Base-by-base conservation (phyloP, 2,329 filamentous ascomycete species). In the Trichoderma endophyticum region DNA sequence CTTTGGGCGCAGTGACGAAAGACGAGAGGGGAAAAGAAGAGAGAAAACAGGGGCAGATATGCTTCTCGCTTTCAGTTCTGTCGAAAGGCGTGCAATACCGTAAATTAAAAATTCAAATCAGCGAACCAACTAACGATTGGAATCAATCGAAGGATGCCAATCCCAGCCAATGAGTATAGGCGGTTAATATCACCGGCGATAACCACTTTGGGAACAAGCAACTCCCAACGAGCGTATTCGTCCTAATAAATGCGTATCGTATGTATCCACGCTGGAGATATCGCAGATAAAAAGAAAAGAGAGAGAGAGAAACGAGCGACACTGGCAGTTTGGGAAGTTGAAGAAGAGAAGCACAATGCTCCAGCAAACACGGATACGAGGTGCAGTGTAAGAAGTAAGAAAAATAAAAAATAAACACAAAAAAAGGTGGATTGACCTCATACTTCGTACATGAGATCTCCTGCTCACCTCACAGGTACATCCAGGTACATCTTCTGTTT, bases 101-200 rank as follows among this genome's bases (percentile, higher is more conserved):
- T 14, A 21, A 28, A 6, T 43, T 4, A 18, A 43, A 60, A 51
- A 26, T 36, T 32, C 56, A 24, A 43, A 28, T 32, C 18, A 51
- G 34, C 21, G 18, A 62, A 15, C 28, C 32, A 62, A 24, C n/a
- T n/a, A 43, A n/a, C 39, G 39, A 43, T 43, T 43, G 39, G 24
- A 26, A 7, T 51, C 30, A 66, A 32, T 34, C 24, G n/a, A 51
- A n/a, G 48, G 56, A 63, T 63, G 34, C 32, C 21, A 60, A 36
- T 61, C 48, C 51, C 36, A 34, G 66, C 66, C 56, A 70, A 70
- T 70, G 28, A 28, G 18, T 61, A 39, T 21, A 26, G 57, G 14
- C n/a, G 66, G 57, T 54, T 70, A 62, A 70, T 70, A 36, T 54
- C 8, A 24, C 39, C 66, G 57, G 66, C 66, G 66, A 70, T 62